These are phyloP conservation scores for Aureobasidium sp. DNA, from an alignment of 2,329 filamentous ascomycete genomes.

Conservation along the genomic window DNA sequence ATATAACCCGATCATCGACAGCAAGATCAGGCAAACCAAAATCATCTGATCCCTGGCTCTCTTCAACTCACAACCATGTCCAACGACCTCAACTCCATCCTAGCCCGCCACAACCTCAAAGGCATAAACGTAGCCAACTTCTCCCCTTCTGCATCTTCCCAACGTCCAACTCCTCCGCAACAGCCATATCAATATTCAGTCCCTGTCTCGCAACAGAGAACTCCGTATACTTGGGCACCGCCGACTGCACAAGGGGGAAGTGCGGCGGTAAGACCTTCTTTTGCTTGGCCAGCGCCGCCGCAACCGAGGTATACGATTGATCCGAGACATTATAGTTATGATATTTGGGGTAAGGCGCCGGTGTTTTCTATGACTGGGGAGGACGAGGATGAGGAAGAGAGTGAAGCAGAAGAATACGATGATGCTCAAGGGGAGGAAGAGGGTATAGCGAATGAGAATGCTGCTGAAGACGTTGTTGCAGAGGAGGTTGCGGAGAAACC, in stretches of 20 bases:
- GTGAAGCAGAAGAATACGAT: background rate
- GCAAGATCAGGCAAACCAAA: no score
- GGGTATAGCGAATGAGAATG: background rate
- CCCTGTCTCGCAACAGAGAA: background rate
- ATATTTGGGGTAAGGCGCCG: slow-evolving; percentile 16
- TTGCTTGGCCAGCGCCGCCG: background rate
- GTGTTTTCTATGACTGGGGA: slow-evolving; percentile 12
- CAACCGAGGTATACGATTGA: slow-evolving; percentile 17
- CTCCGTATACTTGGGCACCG: background rate
- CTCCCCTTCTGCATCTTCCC: background rate
- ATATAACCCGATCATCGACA: background rate
- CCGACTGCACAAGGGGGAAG: background rate
- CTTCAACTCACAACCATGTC: background rate
- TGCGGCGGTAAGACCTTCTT: background rate
- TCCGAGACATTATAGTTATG: slow-evolving; percentile 15
- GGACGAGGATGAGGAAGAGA: slow-evolving; percentile 10
- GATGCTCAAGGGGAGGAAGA: background rate
- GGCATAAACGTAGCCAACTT: slow-evolving; percentile 15
- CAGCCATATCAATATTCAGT: slow-evolving; percentile 1
- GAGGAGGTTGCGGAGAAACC: background rate
- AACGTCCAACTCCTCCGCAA: background rate
- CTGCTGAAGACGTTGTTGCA: background rate
- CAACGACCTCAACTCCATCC: slow-evolving; percentile 3
- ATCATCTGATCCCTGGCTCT: no score
- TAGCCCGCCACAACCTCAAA: slow-evolving; percentile 14